Base-by-base conservation (phyloP, 371 early-diverging fungal species). In the Sporodiniella umbellata region DNA sequence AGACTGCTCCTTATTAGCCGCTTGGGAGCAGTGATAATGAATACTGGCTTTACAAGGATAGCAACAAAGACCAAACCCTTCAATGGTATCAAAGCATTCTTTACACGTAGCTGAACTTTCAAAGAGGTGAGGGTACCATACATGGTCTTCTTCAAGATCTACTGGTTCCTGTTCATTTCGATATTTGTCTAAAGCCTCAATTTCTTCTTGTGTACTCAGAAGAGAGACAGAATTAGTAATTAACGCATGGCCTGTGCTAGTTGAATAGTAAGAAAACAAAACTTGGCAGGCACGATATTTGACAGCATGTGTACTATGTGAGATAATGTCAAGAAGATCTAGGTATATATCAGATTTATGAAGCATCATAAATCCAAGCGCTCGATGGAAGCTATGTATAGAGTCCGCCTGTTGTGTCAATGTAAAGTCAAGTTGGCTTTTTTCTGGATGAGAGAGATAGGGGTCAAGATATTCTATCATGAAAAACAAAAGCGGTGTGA, bases 291-390 rank as follows among this genome's bases (percentile, higher is more conserved):
- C 74, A 6, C 68, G 58, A 8, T 58, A 70, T 33, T 58, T 66
- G 15, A 70, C 62, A 39, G 71, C 68, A 0, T 64, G 22, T 6
- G 62, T 66, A 8, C 80, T 68, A 21, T 73, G 54, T 0, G 81
- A 63, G 22, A 83, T 79, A 17, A 80, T 62, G 26, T 80, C 70
- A 11, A 83, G 48, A 8, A 83, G 15, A 46, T 83, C 81, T n/a
- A 70, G 42, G 23, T 79, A 73, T 2, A 81, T 44, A 43, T 83
- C 78, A 0, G 80, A 73, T 48, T 83, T 83, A 28, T 68, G 63
- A 11, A 61, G 43, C 37, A 79, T 60, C 58, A 83, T 74, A 15
- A 64, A 74, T 0, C 66, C 60, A 23, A 83, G 47, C 1, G 80
- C 81, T 5, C 68, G 66, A 38, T 79, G 69, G n/a, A 83, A 70